Evolutionary conservation across 345 rosid species (phyloP).

Genomic region (Clarkia xantiana): DNA sequence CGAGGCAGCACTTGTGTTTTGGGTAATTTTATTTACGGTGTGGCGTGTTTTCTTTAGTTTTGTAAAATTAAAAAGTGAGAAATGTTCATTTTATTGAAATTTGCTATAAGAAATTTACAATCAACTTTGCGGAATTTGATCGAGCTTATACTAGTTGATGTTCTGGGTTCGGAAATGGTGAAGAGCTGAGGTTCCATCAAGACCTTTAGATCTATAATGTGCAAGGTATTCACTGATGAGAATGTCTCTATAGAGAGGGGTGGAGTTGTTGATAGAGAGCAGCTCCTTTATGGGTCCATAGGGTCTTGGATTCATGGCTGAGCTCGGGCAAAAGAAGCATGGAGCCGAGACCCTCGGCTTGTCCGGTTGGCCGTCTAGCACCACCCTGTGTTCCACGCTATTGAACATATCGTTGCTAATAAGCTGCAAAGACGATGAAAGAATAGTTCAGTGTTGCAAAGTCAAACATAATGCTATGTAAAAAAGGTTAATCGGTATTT

Average conservation of each 20-base stretch:
- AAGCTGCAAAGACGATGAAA: conserved; percentile 5
- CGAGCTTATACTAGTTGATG: no score
- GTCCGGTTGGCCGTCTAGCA: background rate
- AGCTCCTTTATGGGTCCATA: conserved; percentile 5
- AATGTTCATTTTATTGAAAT: no score
- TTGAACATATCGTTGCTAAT: background rate
- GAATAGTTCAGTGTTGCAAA: no score
- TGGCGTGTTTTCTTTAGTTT: no score
- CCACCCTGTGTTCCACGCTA: conserved; percentile 3
- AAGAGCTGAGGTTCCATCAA: conserved; percentile 4
- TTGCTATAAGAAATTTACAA: no score
- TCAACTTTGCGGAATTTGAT: no score
- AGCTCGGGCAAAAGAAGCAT: conserved; percentile 2
- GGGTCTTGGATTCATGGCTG: background rate
- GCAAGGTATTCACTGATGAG: background rate
- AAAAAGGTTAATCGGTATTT: no score
- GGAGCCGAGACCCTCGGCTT: conserved; percentile 1
- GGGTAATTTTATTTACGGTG: no score
- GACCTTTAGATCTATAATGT: background rate
- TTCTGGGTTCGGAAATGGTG: no score
- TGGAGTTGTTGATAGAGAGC: background rate
- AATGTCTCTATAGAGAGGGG: conserved; percentile 6
- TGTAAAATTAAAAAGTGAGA: no score
- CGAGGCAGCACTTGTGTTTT: no score
- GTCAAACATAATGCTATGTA: no score